phyloP scores from a whole-genome alignment of 768 basidiomycete genomes.

The Pisolithus sp. region DNA sequence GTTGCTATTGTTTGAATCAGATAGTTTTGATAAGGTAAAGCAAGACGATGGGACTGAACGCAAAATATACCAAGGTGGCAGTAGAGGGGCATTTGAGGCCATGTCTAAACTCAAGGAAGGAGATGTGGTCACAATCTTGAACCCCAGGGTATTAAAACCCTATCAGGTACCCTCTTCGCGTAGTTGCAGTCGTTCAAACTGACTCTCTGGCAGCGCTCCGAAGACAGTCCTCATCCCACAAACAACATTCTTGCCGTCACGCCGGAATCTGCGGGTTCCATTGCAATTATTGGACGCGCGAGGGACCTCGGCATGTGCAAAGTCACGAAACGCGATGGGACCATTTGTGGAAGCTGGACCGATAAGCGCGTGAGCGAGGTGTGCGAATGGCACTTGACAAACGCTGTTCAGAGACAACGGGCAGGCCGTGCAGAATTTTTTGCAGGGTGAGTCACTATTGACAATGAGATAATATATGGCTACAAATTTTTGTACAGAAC shows the following conservation, averaged over 20 bases:
- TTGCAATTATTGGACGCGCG: conserved; percentile 81
- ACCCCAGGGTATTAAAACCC: conserved; percentile 82
- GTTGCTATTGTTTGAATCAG: conserved; percentile 84
- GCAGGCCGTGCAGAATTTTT: conserved; percentile 84
- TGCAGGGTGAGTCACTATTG: conserved; percentile 48
- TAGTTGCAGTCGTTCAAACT: background rate
- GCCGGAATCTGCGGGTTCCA: conserved; percentile 72
- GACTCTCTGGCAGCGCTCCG: conserved; percentile 15
- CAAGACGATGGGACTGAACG: conserved; percentile 44
- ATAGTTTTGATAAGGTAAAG: conserved; percentile 53
- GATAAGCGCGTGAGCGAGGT: conserved; percentile 82
- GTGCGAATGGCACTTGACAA: conserved; percentile 89
- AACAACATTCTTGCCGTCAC: conserved; percentile 83
- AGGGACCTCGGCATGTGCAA: conserved; percentile 83
- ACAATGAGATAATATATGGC: background rate
- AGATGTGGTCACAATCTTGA: conserved; percentile 83
- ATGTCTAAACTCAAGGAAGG: conserved; percentile 84
- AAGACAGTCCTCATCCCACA: conserved; percentile 64
- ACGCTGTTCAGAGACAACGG: conserved; percentile 67
- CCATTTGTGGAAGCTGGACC: conserved; percentile 80
- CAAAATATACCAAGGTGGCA: conserved; percentile 81
- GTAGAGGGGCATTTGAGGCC: conserved; percentile 86
- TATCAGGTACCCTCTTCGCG: conserved; percentile 52
- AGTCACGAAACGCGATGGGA: conserved; percentile 73
- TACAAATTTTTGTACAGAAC: conserved; percentile 41